These are phyloP conservation scores for Blastobotrys elegans DNA, from an alignment of 1,139 yeast species.

Conservation along the genomic window DNA sequence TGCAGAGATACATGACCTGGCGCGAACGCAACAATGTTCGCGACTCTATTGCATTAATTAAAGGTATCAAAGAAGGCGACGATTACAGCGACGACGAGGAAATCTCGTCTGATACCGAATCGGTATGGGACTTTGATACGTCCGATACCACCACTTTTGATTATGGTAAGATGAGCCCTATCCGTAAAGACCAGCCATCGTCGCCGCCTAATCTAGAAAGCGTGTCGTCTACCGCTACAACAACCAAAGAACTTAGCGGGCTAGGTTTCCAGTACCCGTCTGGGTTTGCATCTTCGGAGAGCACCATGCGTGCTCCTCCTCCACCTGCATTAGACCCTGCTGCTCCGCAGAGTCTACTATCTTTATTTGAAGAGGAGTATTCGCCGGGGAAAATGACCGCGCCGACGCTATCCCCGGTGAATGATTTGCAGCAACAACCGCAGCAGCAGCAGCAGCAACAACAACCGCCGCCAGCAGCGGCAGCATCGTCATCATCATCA, in stretches of 20 bases:
- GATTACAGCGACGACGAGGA: constrained; percentile 38
- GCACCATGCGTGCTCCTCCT: constrained; percentile 10
- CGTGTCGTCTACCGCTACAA: background rate
- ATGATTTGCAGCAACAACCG: background rate
- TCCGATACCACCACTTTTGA: constrained; percentile 15
- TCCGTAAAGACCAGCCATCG: background rate
- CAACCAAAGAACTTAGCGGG: constrained; percentile 4
- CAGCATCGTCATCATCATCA: background rate
- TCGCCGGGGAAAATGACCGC: constrained; percentile 13
- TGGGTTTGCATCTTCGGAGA: constrained; percentile 10
- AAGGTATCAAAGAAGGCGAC: constrained; percentile 15
- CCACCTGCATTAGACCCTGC: constrained; percentile 10
- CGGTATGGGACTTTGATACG: constrained; percentile 38
- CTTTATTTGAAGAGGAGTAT: constrained; percentile 54
- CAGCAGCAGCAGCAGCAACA: too few species aligned
- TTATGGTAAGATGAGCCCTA: constrained; percentile 9
- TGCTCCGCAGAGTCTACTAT: constrained; percentile 48
- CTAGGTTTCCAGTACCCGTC: constrained; percentile 10
- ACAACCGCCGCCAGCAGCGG: background rate
- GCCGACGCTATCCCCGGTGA: constrained; percentile 4
- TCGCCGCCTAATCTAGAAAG: background rate
- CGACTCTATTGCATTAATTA: constrained; percentile 28
- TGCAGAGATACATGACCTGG: constrained; percentile 79
- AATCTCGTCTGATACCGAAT: constrained; percentile 27
- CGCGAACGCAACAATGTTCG: constrained; percentile 33